Evolutionary conservation across 192 early-diverging fungal genomes (phyloP).

Genomic region (Piromyces finnis): DNA sequence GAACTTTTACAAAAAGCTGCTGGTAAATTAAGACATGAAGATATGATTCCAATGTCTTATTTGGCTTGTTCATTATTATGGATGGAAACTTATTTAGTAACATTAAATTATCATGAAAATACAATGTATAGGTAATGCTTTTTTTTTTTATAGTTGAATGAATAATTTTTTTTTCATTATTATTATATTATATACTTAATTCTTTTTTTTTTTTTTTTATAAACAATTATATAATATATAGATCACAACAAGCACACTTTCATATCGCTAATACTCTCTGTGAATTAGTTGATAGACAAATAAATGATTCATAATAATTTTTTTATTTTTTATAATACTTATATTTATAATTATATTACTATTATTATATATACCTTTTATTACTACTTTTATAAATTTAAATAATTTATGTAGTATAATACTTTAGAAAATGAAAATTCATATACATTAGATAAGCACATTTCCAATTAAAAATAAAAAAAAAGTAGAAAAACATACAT

Average conservation of each 20-base stretch:
- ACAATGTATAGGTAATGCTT: conserved; percentile 14
- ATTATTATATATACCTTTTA: too few species aligned
- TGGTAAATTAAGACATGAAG: conserved; percentile 14
- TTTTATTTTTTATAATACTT: too few species aligned
- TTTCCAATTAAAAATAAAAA: too few species aligned
- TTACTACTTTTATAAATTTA: too few species aligned
- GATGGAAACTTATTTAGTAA: conserved; percentile 28
- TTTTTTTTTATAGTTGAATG: too few species aligned
- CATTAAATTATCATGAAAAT: conserved; percentile 26
- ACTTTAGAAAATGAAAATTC: too few species aligned
- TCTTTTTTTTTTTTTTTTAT: neutral
- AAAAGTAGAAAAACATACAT: too few species aligned
- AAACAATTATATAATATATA: neutral
- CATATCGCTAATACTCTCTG: conserved; percentile 18
- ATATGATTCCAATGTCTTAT: conserved; percentile 14
- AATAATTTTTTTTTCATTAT: too few species aligned
- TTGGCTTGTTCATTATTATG: conserved; percentile 17
- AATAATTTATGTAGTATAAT: too few species aligned
- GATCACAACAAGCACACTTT: conserved; percentile 20
- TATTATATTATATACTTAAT: neutral
- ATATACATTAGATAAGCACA: too few species aligned
- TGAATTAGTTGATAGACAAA: conserved; percentile 7
- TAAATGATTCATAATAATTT: neutral
- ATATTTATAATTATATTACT: too few species aligned
- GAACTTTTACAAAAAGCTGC: conserved; percentile 2